Base-by-base conservation (phyloP, 805 yeast genomes). In the Candida ponderosae region DNA sequence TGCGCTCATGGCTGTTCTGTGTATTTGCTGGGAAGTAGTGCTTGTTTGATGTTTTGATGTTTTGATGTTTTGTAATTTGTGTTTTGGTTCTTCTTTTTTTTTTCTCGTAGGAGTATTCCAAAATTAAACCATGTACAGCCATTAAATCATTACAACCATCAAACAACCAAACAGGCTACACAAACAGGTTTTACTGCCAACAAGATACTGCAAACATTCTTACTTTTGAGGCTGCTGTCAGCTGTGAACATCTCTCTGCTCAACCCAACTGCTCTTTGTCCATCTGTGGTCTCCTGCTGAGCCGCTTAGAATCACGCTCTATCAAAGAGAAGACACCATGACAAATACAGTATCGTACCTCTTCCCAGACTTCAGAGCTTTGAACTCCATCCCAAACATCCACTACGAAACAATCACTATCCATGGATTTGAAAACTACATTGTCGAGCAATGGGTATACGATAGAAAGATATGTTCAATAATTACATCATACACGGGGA, bases 361-460 rank as follows among this genome's bases (percentile, higher is more conserved):
- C 3, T 62, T 80, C 33, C 84, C 86, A 0, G 87, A 81, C 50
- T 62, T 70, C 39, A 66, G 68, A 37, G 80, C 81, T 0, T 62
- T 76, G 17, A 65, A 67, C 26, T 59, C 64, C 33, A 60, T 79
- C 36, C 62, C 63, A 13, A 54, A 57, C 33, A 69, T 63, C 35
- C 57, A 65, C 41, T 74, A 68, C 27, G 74, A 72, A 33, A 69
- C 66, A 37, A 58, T 77, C 5, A 61, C 59, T 9, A 65, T 81
- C 18, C 49, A 65, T 1, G 97, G 98, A 2, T 87, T 82, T 54
- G 97, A 93, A 58, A 73, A 84, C 14, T 93, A 93, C 56, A 67
- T 93, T 29, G 95, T 90, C 10, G 97, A 93, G 56, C 97, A 90
- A 57, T 93, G 98, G 98, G 81, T 84, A 3, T 70, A 81, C 26